Base-by-base conservation (phyloP, 306 rosid species). In the Quercus glauca region DNA sequence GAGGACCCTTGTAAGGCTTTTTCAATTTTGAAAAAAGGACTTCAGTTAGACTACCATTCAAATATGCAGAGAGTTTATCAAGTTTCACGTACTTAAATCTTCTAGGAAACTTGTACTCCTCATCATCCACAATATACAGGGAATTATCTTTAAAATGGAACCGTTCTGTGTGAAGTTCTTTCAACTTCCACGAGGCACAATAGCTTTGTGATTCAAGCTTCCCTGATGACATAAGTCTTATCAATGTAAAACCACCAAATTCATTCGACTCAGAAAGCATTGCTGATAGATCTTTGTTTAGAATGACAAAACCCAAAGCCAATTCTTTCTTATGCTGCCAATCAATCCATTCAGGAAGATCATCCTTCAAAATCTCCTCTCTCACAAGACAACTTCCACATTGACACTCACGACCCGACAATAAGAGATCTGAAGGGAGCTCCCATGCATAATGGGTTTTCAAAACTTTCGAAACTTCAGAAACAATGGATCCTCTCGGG, bases 281-380 rank as follows among this genome's bases (percentile, higher is more conserved):
- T 26, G 84, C 73, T 56, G 92, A 86, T 33, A 87, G 68, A 74
- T 78, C 88, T 35, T 75, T 80, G 74, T 74, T 79, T 64, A 90
- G 21, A 76, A 90, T 83, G 70, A 90, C 90, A 20, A 92, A 87
- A 26, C 95, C 97, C 87, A 90, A 55, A 67, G 89, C 92, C 31
- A 87, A 82, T 76, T 92, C 93, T 82, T 86, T 92, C 89, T 86
- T 89, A 51, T 88, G 91, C 79, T 90, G 93, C 96, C 90, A 87
- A 82, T 85, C 88, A 79, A 89, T 65, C 96, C 97, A 92, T 73
- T 88, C 89, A 25, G 93, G 88, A 85, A 92, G 87, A 57, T 85
- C 87, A 77, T 79, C 90, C 82, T 86, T 92, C 12, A 78, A 77
- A 83, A 84, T 76, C 75, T 88, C 92, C 76, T 86, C 90, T 83